Evolutionary conservation across 257 asterid species (phyloP), one percentile per base, ranked within the genome.

Genomic region (Plantago major): DNA sequence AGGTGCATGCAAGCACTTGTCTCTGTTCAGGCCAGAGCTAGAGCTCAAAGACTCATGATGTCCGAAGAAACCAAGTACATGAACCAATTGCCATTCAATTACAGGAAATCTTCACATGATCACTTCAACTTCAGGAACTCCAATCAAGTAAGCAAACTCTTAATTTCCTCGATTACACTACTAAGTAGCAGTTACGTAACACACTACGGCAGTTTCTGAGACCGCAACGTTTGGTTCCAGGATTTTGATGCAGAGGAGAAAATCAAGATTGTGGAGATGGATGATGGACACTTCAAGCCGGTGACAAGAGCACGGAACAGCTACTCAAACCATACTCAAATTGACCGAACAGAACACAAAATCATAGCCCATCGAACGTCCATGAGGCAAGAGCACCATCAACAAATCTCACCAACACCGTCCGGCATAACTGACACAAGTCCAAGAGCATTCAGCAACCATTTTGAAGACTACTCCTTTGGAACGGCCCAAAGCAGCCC

Each of bases 221-320:
- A 46, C 48, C 14, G 26, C 2, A 15, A 5, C 18, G 10, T 1
- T 22, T 53, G 22, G 15, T 13, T 53, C 42, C 58, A 92, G 95
- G 95, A 89, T 65, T 71, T 52, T 9, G 92, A 81, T 4, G 64
- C 73, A 58, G 96, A 92, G 49, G 99, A 92, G 74, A 83, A 89
- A 80, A 73, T 92, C 69, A 92, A 92, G 85, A 92, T 92, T 19
- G 99, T 92, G 13, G 97, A 92, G 67, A 83, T 92, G 95, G 99
- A 92, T 56, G 65, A 77, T 1, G 96, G 95, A 12, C 84, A 81
- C 68, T 71, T 74, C 73, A 84, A 75, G 75, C 84, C 82, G 9
- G 79, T 65, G 6, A 69, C 83, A 48, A 80, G 67, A 57, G 73
- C 85, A 56, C 71, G 99, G 26, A 83, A 72, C 66, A 84, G 95